Conservation (phyloP, 1,139 yeast species). For the Taiozyma onychis region DNA sequence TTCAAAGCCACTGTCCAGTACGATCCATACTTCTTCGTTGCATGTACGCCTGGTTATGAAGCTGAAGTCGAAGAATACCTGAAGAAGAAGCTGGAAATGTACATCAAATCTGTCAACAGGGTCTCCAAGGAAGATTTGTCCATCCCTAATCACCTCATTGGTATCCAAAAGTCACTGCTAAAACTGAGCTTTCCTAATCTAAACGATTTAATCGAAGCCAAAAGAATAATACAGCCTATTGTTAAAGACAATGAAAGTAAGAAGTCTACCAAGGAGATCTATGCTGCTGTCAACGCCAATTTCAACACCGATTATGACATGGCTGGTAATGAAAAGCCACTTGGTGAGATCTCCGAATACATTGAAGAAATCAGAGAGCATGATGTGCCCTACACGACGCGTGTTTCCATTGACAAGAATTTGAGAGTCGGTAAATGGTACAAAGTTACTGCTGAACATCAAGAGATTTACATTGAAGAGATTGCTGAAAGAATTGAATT, state of each 20-base stretch:
- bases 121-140: conserved; percentile 72
- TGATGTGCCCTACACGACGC: conserved; percentile 94
- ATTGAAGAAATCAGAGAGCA: conserved; percentile 85
- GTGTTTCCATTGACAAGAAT: conserved; percentile 86
- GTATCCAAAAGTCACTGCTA: conserved; percentile 59
- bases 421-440: conserved; percentile 97
- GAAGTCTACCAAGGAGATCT: conserved; percentile 65
- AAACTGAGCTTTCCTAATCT: conserved; percentile 72
- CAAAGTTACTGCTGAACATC: conserved; percentile 60
- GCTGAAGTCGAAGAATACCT: conserved; percentile 84
- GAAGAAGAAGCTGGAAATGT: conserved; percentile 58
- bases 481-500: conserved; percentile 78
- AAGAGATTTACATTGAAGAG: conserved; percentile 51
- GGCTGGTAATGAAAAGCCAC: conserved; percentile 15
- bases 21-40: conserved; percentile 85
- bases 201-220: conserved; percentile 67
- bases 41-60: conserved; percentile 60
- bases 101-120: conserved; percentile 51
- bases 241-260: conserved; percentile 61
- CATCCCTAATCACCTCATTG: conserved; percentile 81
- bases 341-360: conserved; percentile 44
- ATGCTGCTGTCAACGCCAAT: conserved; percentile 47
- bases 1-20: conserved; percentile 80
- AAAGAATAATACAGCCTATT: conserved; percentile 64
- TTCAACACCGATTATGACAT: conserved; percentile 27